These are phyloP conservation scores for Chytriomyces confervae DNA, from an alignment of 192 early-diverging fungal species.

Conservation along the genomic window DNA sequence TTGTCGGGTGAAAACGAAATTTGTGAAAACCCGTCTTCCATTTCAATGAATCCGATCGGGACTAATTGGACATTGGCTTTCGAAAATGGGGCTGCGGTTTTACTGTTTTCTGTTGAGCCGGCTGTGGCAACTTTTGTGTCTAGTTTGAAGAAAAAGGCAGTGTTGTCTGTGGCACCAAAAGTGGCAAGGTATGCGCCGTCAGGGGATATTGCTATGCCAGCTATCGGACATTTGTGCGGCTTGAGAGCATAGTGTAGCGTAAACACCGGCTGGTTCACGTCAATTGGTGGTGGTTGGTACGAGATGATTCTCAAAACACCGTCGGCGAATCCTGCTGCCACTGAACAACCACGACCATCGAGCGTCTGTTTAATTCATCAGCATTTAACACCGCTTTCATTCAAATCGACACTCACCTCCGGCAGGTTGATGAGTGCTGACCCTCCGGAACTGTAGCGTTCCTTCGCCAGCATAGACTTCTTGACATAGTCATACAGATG, in stretches of 20 bases:
- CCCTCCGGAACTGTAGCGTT: slow-evolving; percentile 44
- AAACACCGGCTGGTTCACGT: slow-evolving; percentile 33
- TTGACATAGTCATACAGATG: slow-evolving; percentile 56
- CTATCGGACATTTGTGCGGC: slow-evolving; percentile 57
- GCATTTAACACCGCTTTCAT: neutral
- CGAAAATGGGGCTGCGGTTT: slow-evolving; percentile 30
- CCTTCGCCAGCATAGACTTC: slow-evolving; percentile 37
- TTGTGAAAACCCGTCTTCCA: slow-evolving; percentile 31
- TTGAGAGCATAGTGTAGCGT: slow-evolving; percentile 61
- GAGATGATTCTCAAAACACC: slow-evolving; percentile 62
- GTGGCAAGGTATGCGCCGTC: slow-evolving; percentile 62
- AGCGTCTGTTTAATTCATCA: slow-evolving; percentile 41
- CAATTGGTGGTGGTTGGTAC: slow-evolving; percentile 39
- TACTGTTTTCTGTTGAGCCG: slow-evolving; percentile 16
- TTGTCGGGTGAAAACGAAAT: slow-evolving; percentile 60
- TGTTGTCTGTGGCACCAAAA: slow-evolving; percentile 47
- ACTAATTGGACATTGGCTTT: slow-evolving; percentile 39
- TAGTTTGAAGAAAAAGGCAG: slow-evolving; percentile 64
- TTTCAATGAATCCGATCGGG: slow-evolving; percentile 62
- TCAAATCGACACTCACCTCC: slow-evolving; percentile 38
- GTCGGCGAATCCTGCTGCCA: slow-evolving; percentile 60
- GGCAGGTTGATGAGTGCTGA: slow-evolving; percentile 52
- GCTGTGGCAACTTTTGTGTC: slow-evolving; percentile 15
- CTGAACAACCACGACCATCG: slow-evolving; percentile 53
- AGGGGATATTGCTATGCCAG: slow-evolving; percentile 50